Base-by-base conservation (phyloP, 1,284 basidiomycete genomes). In the Cystobasidiaceae sp. region DNA sequence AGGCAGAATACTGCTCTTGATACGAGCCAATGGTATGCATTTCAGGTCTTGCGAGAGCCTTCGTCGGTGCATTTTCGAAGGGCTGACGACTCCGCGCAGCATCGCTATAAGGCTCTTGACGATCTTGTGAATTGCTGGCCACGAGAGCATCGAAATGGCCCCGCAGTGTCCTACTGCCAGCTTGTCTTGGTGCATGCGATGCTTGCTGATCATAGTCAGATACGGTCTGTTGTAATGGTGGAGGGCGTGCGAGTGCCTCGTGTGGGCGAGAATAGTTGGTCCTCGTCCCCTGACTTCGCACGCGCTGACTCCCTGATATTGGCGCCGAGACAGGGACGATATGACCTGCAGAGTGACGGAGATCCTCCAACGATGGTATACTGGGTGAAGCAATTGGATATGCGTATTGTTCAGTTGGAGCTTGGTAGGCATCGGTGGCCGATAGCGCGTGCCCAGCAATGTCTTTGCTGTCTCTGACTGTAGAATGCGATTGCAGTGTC, bases 301-400 rank as follows among this genome's bases (percentile, higher is more conserved):
- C 37, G 37, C 37, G 37, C 11, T 39, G 11, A 39, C n/a, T 39
- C 11, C 11, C 37, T 39, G 37, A n/a, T 39, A n/a, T n/a, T 39
- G 11, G 37, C 37, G n/a, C n/a, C 37, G 11, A n/a, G 37, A 11
- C 37, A 39, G 37, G 19, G 13, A 41, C 28, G 4, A 56, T 56
- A 15, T 37, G 23, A n/a, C 21, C 54, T 25, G 41, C 41, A 19
- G 54, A 44, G 17, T 23, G 37, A n/a, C 45, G 27, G 34, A 4
- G 39, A 56, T 21, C 30, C 17, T 7, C 41, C 54, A 3, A 41
- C 54, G 21, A 43, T 32, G 5, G 54, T 28, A 54, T 15, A 28
- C 19, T 44, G 6, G 60, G 60, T 17, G 60, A 50, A n/a, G 49
- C 49, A 13, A 62, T 39, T 21, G 60, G 45, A 33, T 62, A 62